Conservation (phyloP, 495 filamentous ascomycete species). For the Xylaria longipes region DNA sequence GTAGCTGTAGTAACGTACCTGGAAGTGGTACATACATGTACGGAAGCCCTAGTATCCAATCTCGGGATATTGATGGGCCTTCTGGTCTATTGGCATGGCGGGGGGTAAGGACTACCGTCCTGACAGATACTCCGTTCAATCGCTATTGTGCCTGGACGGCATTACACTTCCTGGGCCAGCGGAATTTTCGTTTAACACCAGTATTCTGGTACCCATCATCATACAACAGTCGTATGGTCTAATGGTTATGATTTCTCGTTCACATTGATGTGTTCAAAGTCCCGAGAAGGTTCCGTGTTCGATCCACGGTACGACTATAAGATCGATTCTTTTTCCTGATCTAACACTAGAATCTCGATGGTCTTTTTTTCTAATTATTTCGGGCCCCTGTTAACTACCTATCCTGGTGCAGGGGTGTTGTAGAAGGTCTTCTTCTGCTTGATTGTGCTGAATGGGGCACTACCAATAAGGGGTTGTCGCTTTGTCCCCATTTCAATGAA, state of each 20-base stretch:
- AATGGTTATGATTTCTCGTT: slow-evolving; percentile 35
- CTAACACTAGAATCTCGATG: too few relatives aligned
- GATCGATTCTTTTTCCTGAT: not conserved
- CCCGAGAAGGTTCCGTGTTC: slow-evolving; percentile 34
- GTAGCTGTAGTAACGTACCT: too few relatives aligned
- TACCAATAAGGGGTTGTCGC: not conserved
- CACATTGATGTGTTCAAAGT: slow-evolving; percentile 21
- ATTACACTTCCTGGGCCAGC: not conserved
- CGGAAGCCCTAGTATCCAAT: too few relatives aligned
- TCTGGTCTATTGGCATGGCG: too few relatives aligned
- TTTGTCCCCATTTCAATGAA: not conserved
- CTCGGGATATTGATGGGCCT: too few relatives aligned
- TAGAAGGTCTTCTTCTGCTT: not conserved
- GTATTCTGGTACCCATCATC: not conserved
- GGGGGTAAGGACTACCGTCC: too few relatives aligned
- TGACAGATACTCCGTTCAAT: too few relatives aligned
- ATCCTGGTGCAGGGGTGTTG: too few relatives aligned
- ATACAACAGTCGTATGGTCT: slow-evolving; percentile 27
- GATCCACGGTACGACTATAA: slow-evolving; percentile 33
- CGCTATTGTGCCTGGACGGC: not conserved
- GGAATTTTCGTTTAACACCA: not conserved
- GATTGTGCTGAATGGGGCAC: not conserved
- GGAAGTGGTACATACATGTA: too few relatives aligned
- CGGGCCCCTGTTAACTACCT: not conserved
- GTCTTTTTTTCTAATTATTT: not conserved